Evolutionary conservation across 2,329 filamentous ascomycete species (phyloP).

Genomic region (Botrytis pseudocinerea): DNA sequence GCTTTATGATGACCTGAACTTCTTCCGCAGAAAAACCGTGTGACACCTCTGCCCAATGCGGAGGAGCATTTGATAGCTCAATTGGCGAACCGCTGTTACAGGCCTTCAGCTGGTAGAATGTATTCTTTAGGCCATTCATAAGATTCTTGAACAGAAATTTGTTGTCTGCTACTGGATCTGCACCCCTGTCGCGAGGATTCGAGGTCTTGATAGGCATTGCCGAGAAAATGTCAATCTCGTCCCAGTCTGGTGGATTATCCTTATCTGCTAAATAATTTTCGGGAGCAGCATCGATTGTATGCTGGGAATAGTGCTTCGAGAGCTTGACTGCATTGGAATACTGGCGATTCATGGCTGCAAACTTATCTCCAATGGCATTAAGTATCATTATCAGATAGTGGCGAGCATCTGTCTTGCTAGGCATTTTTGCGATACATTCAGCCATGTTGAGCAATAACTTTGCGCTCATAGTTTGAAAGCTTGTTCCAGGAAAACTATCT

Average conservation of each 20-base stretch:
- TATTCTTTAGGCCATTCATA: conserved; percentile 92
- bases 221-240: conserved; percentile 95
- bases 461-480: conserved; percentile 99
- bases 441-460: conserved; percentile 97
- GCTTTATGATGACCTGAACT: conserved; percentile 91
- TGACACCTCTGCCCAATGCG: conserved; percentile 93
- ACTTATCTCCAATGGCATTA: conserved; percentile 97
- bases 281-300: conserved; percentile 59
- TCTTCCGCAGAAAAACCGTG: conserved; percentile 98
- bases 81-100: conserved; percentile 77
- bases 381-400: conserved; percentile 97
- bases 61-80: conserved; percentile 74
- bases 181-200: conserved; percentile 83
- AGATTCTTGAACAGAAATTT: conserved; percentile 97
- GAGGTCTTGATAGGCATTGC: conserved; percentile 96
- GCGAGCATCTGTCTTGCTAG: conserved; percentile 89
- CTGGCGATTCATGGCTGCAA: conserved; percentile 95
- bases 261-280: conserved; percentile 86
- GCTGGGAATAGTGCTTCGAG: conserved; percentile 72
- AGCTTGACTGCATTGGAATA: conserved; percentile 94
- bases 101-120: conserved; percentile 89
- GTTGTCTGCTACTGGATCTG: conserved; percentile 92
- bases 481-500: conserved; percentile 94
- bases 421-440: conserved; percentile 92
- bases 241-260: conserved; percentile 84